These are phyloP conservation scores for Brassica nigra DNA, from an alignment of 345 rosid species.

Conservation along the genomic window DNA sequence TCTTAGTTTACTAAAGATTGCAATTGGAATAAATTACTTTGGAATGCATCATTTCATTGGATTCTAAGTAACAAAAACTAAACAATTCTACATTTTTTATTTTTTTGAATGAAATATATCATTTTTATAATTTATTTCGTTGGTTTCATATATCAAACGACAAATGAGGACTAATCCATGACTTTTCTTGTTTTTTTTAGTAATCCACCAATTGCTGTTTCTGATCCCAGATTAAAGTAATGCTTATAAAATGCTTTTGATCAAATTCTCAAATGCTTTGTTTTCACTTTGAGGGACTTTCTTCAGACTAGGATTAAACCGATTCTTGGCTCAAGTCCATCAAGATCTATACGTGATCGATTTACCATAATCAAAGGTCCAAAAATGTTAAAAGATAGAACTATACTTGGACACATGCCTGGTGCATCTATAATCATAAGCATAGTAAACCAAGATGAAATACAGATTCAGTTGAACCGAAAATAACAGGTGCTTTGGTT, in stretches of 20 bases:
- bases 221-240: neutral
- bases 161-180: conserved; percentile 23
- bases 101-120: neutral
- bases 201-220: conserved; percentile 8
- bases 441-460: neutral
- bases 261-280: neutral
- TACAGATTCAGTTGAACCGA: neutral
- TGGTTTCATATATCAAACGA: neutral
- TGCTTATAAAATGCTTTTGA: neutral
- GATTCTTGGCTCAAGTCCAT: neutral
- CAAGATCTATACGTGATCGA: neutral
- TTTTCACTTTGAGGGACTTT: neutral
- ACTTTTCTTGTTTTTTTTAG: neutral
- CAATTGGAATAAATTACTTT: neutral
- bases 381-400: neutral
- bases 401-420: neutral
- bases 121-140: neutral
- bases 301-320: neutral
- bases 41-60: neutral
- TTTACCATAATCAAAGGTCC: neutral
- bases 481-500: neutral
- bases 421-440: neutral
- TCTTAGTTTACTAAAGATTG: neutral
- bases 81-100: neutral
- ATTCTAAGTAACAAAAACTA: neutral